A percentile compares a stretch with the other conserved stretches of the same genome.
These are phyloP conservation scores for Kingdonia uniflora DNA, from an alignment of 164 flowering plant genomes.

Conservation along the genomic window DNA sequence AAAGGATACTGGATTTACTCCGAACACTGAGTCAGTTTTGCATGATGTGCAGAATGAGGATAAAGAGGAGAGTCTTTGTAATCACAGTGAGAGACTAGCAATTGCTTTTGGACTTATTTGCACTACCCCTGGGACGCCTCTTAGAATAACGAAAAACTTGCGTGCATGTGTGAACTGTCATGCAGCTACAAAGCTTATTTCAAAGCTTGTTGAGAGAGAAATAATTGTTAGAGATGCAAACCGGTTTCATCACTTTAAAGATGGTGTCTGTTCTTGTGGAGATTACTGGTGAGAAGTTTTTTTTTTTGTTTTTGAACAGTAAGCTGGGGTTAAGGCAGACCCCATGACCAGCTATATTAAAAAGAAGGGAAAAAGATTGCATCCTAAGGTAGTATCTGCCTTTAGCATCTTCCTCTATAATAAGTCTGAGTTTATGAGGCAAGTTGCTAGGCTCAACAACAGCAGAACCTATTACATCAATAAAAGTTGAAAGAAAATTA, in stretches of 20 bases:
- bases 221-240: conserved; percentile 24
- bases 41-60: conserved; percentile 24
- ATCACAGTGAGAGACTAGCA: conserved; percentile 26
- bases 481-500: no score
- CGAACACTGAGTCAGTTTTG: conserved; percentile 20
- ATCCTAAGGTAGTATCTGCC: no score
- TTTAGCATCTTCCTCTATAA: no score
- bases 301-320: not conserved
- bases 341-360: no score
- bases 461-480: no score
- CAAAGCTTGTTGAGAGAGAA: conserved; percentile 24
- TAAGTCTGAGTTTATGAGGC: no score
- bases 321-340: no score
- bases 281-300: conserved; percentile 20
- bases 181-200: conserved; percentile 22
- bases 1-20: conserved; percentile 21
- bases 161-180: conserved; percentile 30
- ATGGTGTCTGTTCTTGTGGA: conserved; percentile 24
- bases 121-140: conserved; percentile 22
- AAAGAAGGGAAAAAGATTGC: no score
- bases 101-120: conserved; percentile 26
- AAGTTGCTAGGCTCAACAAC: no score
- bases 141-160: conserved; percentile 24
- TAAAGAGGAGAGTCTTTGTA: conserved; percentile 23
- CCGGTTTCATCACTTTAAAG: conserved; percentile 25